Percentiles rank a stretch among this genome's conserved stretches.
Conservation (phyloP, 805 yeast species). For the Pichia pseudocactophila region DNA sequence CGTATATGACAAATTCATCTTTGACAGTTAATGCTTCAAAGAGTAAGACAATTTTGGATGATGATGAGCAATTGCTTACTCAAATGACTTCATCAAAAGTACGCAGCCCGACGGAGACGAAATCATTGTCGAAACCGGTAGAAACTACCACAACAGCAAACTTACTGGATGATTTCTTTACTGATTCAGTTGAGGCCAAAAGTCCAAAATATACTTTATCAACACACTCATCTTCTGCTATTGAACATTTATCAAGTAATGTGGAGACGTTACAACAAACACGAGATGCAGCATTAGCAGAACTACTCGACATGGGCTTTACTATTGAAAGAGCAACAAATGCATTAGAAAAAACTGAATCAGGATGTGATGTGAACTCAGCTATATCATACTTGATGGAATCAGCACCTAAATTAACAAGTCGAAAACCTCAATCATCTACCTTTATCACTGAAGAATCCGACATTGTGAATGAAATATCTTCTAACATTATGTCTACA, state of each 20-base stretch:
- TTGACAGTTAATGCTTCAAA: not conserved
- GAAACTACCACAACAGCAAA: slow-evolving; percentile 8
- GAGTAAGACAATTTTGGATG: not conserved
- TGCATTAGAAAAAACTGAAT: slow-evolving; percentile 45
- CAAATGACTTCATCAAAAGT: too few species aligned
- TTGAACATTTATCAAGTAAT: too few species aligned
- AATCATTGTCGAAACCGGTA: not conserved
- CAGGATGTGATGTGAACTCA: slow-evolving; percentile 49
- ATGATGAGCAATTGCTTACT: not conserved
- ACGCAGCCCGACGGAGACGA: not conserved
- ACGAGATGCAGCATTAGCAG: slow-evolving; percentile 50
- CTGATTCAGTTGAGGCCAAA: too few species aligned
- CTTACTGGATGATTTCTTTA: slow-evolving; percentile 8
- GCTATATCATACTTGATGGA: slow-evolving; percentile 64
- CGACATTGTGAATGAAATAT: slow-evolving; percentile 41
- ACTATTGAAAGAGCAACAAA: slow-evolving; percentile 46
- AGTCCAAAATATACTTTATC: too few species aligned
- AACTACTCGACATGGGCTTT: slow-evolving; percentile 75
- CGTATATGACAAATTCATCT: slow-evolving; percentile 6
- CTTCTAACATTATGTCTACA: slow-evolving; percentile 45
- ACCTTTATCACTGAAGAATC: not conserved
- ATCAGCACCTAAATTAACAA: slow-evolving; percentile 38
- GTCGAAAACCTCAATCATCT: slow-evolving; percentile 10
- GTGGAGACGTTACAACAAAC: too few species aligned
- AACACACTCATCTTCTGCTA: too few species aligned